Percentiles rank a stretch among this genome's conserved stretches.
These are phyloP conservation scores for Mrakiaceae sp. DNA, from an alignment of 1,284 basidiomycete species.

Conservation along the genomic window DNA sequence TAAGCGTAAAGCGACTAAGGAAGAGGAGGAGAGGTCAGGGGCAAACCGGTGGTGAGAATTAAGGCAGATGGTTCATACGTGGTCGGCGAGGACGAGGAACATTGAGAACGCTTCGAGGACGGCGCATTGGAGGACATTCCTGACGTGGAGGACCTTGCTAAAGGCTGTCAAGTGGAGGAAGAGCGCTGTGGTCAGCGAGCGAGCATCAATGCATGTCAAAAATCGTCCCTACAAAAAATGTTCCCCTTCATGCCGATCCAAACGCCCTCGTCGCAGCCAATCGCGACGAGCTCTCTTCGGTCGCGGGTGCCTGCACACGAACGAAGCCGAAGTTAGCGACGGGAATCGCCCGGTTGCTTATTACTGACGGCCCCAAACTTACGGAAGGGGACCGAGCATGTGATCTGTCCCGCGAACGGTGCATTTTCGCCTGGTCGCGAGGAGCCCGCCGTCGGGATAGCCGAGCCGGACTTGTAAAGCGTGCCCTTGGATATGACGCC, in stretches of 20 bases:
- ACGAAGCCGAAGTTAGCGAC: too few species aligned
- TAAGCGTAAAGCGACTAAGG: constrained; percentile 65
- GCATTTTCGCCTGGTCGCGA: constrained; percentile 48
- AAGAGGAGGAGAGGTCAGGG: not conserved
- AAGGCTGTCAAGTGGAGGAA: not conserved
- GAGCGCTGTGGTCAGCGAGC: not conserved
- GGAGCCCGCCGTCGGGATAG: not conserved
- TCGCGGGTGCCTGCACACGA: constrained; percentile 55
- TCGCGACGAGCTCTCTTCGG: constrained; percentile 70
- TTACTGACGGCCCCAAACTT: too few species aligned
- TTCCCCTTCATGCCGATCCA: constrained; percentile 92
- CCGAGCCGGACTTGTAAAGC: constrained; percentile 8
- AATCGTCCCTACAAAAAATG: constrained; percentile 51
- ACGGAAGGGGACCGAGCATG: constrained; percentile 88
- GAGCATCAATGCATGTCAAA: not conserved
- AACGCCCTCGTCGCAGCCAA: constrained; percentile 89
- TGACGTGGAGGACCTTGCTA: constrained; percentile 38
- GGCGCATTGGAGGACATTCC: constrained; percentile 83
- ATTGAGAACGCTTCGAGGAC: constrained; percentile 92
- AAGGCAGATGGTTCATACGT: constrained; percentile 40
- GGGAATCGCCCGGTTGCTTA: too few species aligned
- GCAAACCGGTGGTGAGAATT: not conserved
- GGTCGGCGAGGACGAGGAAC: constrained; percentile 87
- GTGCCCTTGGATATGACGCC: constrained; percentile 7
- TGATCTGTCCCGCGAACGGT: constrained; percentile 74